Base-by-base conservation (phyloP, 129 eudicot genomes). In the Heracleum sosnowskyi region DNA sequence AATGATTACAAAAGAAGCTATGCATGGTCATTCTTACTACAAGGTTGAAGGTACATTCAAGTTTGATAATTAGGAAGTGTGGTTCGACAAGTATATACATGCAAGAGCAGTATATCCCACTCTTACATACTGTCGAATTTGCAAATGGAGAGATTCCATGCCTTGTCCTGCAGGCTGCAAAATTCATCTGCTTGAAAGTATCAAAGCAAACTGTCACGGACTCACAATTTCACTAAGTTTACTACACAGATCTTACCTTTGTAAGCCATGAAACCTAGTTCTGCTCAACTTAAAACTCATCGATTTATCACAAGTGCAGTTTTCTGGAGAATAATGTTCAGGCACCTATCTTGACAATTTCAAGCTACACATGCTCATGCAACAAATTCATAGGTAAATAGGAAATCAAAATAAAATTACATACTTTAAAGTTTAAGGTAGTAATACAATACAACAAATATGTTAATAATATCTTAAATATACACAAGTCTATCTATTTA, bases 111-210 rank as follows among this genome's bases (percentile, higher is more conserved):
- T 53, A 53, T 5, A 22, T 20, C 62, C 7, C 62, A 20, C 24
- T 13, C 53, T 4, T 0, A 55, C 24, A 29, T 55, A 53, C 11
- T 6, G 28, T 26, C 6, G 4, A 60, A 60, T 9, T 8, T 57
- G 66, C 60, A 51, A 20, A 18, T 20, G 12, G 64, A 63, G 36
- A 29, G 18, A 63, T 63, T 57, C 33, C 66, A 57, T n/a, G 66
- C 29, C 69, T n/a, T 60, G 9, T 51, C 60, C 60, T 51, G 60
- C 57, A 51, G n/a, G 60, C 64, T 55, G 70, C 70, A 63, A 66
- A 15, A 7, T 66, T 66, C 39, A 66, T 33, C 20, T 31, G 39
- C 24, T 66, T 16, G 12, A 26, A 53, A 57, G 31, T 8, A 9
- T n/a, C 9, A 57, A 0, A 57, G 37, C 20, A 64, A 66, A 66